phyloP scores from a whole-genome alignment of 2,329 filamentous ascomycete genomes.

The Juglanconis sp. region DNA sequence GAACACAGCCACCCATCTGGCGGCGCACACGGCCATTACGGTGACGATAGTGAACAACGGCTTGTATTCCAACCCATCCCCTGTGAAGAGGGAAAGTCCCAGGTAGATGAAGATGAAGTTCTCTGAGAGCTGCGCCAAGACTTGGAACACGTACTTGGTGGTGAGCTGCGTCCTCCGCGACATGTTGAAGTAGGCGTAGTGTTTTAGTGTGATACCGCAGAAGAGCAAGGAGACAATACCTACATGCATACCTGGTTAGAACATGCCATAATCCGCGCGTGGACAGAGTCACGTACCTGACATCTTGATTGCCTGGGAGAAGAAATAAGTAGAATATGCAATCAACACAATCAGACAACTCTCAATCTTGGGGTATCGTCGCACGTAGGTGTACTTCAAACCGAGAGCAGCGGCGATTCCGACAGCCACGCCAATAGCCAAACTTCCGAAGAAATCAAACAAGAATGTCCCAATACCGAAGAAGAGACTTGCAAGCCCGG shows the following conservation, averaged over 20 bases:
- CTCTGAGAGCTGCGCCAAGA: slow-evolving; percentile 90
- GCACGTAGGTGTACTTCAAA: slow-evolving; percentile 91
- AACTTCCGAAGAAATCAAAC: slow-evolving; percentile 90
- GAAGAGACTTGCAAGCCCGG: slow-evolving; percentile 79
- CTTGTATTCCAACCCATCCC: slow-evolving; percentile 83
- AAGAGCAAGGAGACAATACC: slow-evolving; percentile 95
- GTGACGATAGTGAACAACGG: slow-evolving; percentile 94
- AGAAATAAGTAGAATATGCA: slow-evolving; percentile 95
- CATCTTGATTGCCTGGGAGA: slow-evolving; percentile 92
- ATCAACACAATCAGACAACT: slow-evolving; percentile 92
- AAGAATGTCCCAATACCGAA: slow-evolving; percentile 94
- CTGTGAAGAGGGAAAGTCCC: slow-evolving; percentile 89
- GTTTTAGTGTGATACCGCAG: slow-evolving; percentile 96
- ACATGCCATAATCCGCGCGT: background rate
- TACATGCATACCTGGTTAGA: slow-evolving; percentile 31
- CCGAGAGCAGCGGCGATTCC: slow-evolving; percentile 83
- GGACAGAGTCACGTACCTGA: slow-evolving; percentile 63
- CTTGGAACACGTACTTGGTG: slow-evolving; percentile 95
- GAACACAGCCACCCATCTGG: slow-evolving; percentile 92
- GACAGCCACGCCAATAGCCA: slow-evolving; percentile 83
- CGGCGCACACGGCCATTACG: slow-evolving; percentile 84
- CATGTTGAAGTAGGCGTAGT: slow-evolving; percentile 99
- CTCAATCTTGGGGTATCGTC: slow-evolving; percentile 92
- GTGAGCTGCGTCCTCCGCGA: slow-evolving; percentile 94
- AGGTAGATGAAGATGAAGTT: slow-evolving; percentile 99